Evolutionary conservation across 1,139 yeast species (phyloP), one percentile per base, ranked within the genome.

Genomic region (Protomyces arabidopsidicola): DNA sequence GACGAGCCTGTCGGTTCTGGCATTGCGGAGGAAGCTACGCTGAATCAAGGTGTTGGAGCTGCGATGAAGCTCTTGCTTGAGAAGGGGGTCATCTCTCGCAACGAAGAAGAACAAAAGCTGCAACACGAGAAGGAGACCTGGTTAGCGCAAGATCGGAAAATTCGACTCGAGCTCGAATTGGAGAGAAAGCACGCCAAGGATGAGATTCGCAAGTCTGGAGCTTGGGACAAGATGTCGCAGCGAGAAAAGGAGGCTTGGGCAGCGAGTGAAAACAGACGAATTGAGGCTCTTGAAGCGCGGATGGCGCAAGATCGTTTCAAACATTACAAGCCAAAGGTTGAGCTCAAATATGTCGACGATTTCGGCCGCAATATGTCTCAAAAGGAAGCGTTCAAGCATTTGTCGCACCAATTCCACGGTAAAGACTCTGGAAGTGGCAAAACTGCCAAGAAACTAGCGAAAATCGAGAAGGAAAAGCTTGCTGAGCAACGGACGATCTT

Each of bases 381-480:
- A 1, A 90, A 88, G 72, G 88, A 87, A 67, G 98, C 98, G 0
- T 91, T 85, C 77, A 91, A 90, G 75, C 84, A 84, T 67, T 73
- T 90, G 64, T 89, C 97, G 0, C 96, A 88, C 69, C 86, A 86
- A 69, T 91, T 90, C 75, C 98, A 93, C 73, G 97, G 97, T 0
- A 80, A 79, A 55, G 77, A 78, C 48, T 74, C 82, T 53, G 79
- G 82, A 45, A 77, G 78, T 65, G 75, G 73, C 57, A 80, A 79
- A 70, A 72, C 72, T 55, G 81, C 73, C 69, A 77, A 74, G 72
- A 75, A 72, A 68, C 69, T 70, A 62, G 74, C 72, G 72, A 76
- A 67, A 67, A 75, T 71, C 60, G 76, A 72, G 64, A 77, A 74
- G 63, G 76, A 72, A 66, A 69, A 69, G 60, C 71, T 72, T 64